A percentile compares a stretch with the other conserved stretches of the same genome.
phyloP scores from a whole-genome alignment of 176 grass and related monocot genomes.

The Thinopyrum elongatum region DNA sequence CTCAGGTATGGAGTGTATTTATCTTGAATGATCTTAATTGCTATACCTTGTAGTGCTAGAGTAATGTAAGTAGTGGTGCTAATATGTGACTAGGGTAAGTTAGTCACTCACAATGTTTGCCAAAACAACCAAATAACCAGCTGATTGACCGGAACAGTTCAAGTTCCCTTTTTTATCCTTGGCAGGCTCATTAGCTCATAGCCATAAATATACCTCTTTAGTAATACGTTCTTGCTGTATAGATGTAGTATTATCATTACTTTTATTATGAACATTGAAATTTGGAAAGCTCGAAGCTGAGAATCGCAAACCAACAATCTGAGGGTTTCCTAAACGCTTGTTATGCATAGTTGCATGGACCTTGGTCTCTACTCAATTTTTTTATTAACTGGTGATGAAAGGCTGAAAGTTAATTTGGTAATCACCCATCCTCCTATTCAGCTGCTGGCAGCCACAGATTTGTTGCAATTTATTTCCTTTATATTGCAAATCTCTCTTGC shows the following conservation, averaged over 20 bases:
- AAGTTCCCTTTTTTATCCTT: not conserved
- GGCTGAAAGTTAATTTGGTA: not conserved
- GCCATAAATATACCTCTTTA: not conserved
- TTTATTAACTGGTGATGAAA: not conserved
- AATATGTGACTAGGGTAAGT: slow-evolving; percentile 9
- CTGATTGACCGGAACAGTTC: not conserved
- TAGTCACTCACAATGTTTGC: not conserved
- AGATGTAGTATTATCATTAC: not conserved
- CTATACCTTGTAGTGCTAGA: slow-evolving; percentile 23
- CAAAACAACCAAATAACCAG: not conserved
- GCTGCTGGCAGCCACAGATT: not conserved
- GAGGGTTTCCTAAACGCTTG: not conserved
- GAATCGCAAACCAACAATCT: not conserved
- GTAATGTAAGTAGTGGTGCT: not conserved
- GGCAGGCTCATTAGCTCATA: not conserved
- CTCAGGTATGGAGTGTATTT: slow-evolving; percentile 54
- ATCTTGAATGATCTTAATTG: slow-evolving; percentile 12
- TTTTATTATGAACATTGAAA: not conserved
- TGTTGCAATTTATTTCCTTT: not conserved
- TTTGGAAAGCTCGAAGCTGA: not conserved
- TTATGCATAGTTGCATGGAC: not conserved
- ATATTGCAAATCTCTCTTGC: not conserved
- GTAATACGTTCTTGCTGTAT: not conserved
- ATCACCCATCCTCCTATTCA: not conserved
- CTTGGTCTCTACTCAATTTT: not conserved